Conservation (phyloP, 2,329 filamentous ascomycete genomes). For the Scopulariopsis brevicaulis region DNA sequence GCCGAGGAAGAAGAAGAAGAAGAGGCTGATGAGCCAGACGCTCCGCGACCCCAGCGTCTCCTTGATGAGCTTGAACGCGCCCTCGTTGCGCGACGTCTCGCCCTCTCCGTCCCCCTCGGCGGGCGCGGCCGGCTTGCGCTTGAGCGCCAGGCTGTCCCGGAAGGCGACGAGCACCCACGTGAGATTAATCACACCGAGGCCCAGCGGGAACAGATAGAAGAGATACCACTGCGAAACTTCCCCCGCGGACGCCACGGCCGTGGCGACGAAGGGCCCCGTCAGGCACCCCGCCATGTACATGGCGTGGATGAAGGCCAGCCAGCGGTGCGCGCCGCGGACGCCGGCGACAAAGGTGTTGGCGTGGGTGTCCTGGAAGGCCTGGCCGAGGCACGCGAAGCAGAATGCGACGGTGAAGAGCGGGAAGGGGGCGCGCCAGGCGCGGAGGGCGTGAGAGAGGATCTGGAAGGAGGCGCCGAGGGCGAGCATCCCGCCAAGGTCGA, state of each 20-base stretch:
- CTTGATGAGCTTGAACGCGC: slow-evolving; percentile 23
- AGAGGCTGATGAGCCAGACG: slow-evolving; percentile 48
- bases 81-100: slow-evolving; percentile 13
- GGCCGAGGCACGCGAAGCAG: slow-evolving; percentile 44
- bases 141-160: slow-evolving; percentile 28
- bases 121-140: not conserved
- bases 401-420: slow-evolving; percentile 45
- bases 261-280: slow-evolving; percentile 42
- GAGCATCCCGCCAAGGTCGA: slow-evolving; percentile 46
- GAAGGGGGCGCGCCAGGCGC: slow-evolving; percentile 46
- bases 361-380: slow-evolving; percentile 53
- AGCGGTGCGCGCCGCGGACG: slow-evolving; percentile 39
- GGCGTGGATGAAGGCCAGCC: slow-evolving; percentile 53
- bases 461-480: slow-evolving; percentile 43
- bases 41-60: slow-evolving; percentile 28
- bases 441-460: slow-evolving; percentile 37
- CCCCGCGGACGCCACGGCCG: slow-evolving; percentile 30
- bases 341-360: slow-evolving; percentile 49
- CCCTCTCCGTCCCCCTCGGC: slow-evolving; percentile 10
- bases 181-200: slow-evolving; percentile 38
- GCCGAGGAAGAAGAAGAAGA: slow-evolving; percentile 54
- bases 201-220: slow-evolving; percentile 45
- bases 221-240: slow-evolving; percentile 33
- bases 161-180: slow-evolving; percentile 35
- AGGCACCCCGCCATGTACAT: slow-evolving; percentile 48